Evolutionary conservation across 1,284 basidiomycete species (phyloP), one percentile per base, ranked within the genome.

Genomic region (Ceratobasidium sp.): DNA sequence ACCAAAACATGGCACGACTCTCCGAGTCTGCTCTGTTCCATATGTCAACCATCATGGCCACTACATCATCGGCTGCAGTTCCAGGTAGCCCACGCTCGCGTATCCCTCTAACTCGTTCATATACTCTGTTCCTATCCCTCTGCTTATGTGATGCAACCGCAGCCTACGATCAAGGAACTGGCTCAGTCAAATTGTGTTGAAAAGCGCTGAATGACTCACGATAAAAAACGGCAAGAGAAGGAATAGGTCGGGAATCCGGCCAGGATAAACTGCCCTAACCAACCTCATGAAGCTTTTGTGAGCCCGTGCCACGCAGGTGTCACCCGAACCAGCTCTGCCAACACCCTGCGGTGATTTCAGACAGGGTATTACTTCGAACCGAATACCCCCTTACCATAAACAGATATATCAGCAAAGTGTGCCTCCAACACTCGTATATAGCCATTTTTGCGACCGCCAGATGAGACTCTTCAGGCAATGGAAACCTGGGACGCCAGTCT

Each of bases 1-100:
- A 19, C 65, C 65, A 68, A 39, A 56, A 46, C 9, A 41, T 54
- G 6, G 51, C 34, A 19, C 65, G 65, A 29, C 22, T 53, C 37
- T 68, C 65, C 37, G 49, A 56, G 53, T 68, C 65, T 13, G 65
- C 65, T 58, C 65, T 39, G 6, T 29, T 58, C 65, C 65, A 68
- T 24, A 68, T 34, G 27, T 68, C 37, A 43, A 56, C 19, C 37
- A 68, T 41, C 65, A 68, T 68, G 34, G 53, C 53, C 5, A 46
- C 65, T 39, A 68, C n/a, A 29, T 68, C 65, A 27, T 19, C 34
- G 19, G 51, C 53, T 37, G 65, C 51, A 1, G 65, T 68, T 1
- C 49, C 49, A 29, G 65, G 34, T 2, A 29, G 16, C 27, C 39
- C 14, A 37, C 53, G 58, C 19, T 68, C 65, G 1, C 53, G 34